Conservation (phyloP, 2,329 filamentous ascomycete genomes). For the Paecilomyces sp. region DNA sequence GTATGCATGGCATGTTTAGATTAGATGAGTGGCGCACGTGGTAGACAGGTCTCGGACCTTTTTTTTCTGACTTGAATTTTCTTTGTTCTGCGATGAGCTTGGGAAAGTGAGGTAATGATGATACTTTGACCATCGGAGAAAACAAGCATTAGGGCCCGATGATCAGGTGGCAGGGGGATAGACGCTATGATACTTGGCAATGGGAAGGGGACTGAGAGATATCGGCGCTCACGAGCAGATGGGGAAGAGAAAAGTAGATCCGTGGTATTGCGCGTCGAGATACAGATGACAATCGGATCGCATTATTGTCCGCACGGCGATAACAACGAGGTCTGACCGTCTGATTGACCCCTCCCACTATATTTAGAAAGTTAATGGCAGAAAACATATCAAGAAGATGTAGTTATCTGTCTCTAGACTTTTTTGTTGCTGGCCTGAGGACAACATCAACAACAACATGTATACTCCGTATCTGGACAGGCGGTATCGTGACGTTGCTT, state of each 20-base stretch:
- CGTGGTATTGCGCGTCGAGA: neutral
- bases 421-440: neutral
- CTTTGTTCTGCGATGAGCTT: neutral
- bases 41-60: neutral
- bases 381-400: neutral
- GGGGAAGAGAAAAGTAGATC: neutral
- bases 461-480: neutral
- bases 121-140: neutral
- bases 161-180: neutral
- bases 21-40: neutral
- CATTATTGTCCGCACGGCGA: neutral
- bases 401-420: neutral
- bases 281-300: neutral
- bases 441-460: neutral
- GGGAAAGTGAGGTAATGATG: neutral
- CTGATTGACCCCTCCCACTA: neutral
- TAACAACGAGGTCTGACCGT: neutral
- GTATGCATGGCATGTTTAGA: neutral
- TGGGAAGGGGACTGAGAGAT: neutral
- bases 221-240: neutral
- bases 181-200: neutral
- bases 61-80: neutral
- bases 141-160: neutral
- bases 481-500: neutral
- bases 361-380: neutral